phyloP scores from a whole-genome alignment of 352 stramenopile genomes.

The Phytophthora pseudosyringae region DNA sequence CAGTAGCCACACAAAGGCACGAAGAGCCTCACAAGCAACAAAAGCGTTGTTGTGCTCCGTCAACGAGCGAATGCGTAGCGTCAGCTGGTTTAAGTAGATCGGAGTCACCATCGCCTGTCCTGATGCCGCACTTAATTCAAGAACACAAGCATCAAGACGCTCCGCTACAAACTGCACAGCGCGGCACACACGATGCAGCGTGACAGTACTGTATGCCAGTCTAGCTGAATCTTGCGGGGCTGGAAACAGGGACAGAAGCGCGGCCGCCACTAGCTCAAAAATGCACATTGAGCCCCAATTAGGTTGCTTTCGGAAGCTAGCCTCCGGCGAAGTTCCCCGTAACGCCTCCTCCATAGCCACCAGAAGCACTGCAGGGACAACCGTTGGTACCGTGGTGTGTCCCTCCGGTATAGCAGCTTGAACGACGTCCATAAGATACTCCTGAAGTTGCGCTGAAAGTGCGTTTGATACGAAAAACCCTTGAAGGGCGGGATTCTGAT shows the following conservation, averaged over 20 bases:
- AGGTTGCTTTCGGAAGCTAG: conserved; percentile 56
- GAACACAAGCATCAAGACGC: conserved; percentile 49
- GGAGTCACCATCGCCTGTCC: conserved; percentile 45
- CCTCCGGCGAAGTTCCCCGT: conserved; percentile 39
- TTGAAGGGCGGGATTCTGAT: conserved; percentile 41
- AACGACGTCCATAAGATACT: conserved; percentile 62
- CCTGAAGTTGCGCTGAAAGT: conserved; percentile 50
- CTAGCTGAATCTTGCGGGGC: conserved; percentile 12
- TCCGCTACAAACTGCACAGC: conserved; percentile 63
- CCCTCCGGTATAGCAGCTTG: conserved; percentile 22
- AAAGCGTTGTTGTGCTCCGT: conserved; percentile 57
- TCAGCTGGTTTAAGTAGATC: conserved; percentile 59
- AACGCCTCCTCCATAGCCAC: conserved; percentile 67
- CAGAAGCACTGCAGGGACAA: conserved; percentile 44
- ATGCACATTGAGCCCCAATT: conserved; percentile 47
- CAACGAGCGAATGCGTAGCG: conserved; percentile 48
- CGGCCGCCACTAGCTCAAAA: conserved; percentile 62
- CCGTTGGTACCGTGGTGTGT: neutral
- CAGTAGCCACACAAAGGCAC: conserved; percentile 78
- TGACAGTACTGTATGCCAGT: conserved; percentile 8
- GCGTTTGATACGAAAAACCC: conserved; percentile 49
- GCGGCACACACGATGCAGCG: conserved; percentile 38
- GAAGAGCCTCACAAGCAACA: conserved; percentile 61
- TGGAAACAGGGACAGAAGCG: conserved; percentile 58
- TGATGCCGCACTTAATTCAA: conserved; percentile 46